Evolutionary conservation across 2,329 filamentous ascomycete species (phyloP).

Genomic region (Xylaria arbuscula): DNA sequence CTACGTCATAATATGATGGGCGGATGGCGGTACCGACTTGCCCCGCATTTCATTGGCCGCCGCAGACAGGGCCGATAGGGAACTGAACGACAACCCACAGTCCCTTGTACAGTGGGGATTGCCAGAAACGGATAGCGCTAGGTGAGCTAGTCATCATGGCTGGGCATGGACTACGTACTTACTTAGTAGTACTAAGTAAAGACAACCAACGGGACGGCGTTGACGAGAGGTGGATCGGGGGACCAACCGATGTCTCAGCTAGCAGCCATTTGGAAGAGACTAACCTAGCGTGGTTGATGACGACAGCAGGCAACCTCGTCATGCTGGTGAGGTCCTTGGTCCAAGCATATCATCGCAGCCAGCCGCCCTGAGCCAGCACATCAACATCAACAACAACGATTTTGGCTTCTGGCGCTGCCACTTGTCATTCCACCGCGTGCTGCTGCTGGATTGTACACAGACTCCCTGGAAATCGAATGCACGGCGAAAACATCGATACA

Average conservation of each 20-base stretch:
- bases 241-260: not conserved
- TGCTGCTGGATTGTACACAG: not conserved
- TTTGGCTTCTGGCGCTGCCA: slow-evolving; percentile 28
- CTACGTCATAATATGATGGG: slow-evolving; percentile 28
- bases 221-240: not conserved
- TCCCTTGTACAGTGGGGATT: slow-evolving; percentile 18
- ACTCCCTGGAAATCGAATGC: not conserved
- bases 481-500: slow-evolving; percentile 13
- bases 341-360: not conserved
- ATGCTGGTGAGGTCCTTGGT: slow-evolving; percentile 7
- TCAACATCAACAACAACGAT: slow-evolving; percentile 11
- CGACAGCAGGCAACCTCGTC: slow-evolving; percentile 30
- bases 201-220: too few species aligned
- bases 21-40: too few species aligned
- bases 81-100: not conserved
- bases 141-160: slow-evolving; percentile 9
- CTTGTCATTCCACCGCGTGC: slow-evolving; percentile 29
- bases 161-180: too few species aligned
- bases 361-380: not conserved
- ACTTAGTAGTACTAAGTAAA: too few species aligned
- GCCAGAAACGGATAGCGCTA: slow-evolving; percentile 32
- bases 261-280: slow-evolving; percentile 16
- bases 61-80: not conserved
- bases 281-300: slow-evolving; percentile 29
- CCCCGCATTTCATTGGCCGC: slow-evolving; percentile 23